Percentiles rank a stretch among this genome's conserved stretches.
phyloP scores from a whole-genome alignment of 257 asterid genomes.

The Solanum virginianum region DNA sequence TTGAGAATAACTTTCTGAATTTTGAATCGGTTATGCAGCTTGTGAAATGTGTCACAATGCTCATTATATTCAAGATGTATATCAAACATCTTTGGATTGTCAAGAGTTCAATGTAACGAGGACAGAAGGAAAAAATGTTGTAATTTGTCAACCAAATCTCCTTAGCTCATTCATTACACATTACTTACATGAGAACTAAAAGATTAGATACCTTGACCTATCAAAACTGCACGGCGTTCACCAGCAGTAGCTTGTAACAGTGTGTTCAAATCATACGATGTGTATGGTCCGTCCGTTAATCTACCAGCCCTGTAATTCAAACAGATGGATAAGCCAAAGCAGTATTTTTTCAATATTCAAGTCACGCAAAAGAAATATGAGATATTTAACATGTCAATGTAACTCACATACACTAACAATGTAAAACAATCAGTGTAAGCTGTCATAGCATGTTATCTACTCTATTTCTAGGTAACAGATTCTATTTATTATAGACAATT shows the following conservation, averaged over 20 bases:
- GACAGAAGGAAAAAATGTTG: no score
- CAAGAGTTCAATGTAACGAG: no score
- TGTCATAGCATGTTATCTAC: neutral
- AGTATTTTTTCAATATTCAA: neutral
- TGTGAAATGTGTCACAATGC: no score
- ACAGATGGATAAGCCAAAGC: neutral
- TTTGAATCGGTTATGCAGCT: no score
- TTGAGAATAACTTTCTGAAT: no score
- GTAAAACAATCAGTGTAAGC: neutral
- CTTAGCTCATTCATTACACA: neutral
- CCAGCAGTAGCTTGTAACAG: slow-evolving; percentile 94
- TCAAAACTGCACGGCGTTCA: slow-evolving; percentile 85
- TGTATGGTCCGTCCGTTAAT: slow-evolving; percentile 93
- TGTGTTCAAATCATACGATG: slow-evolving; percentile 89
- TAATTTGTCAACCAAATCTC: no score
- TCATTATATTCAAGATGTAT: no score
- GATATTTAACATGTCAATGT: neutral
- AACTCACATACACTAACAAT: neutral
- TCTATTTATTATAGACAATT: neutral
- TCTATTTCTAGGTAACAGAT: neutral
- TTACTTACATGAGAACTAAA: neutral
- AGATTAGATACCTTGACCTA: slow-evolving; percentile 63
- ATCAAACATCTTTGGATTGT: no score
- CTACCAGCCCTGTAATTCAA: slow-evolving; percentile 58
- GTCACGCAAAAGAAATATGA: neutral